Evolutionary conservation across 2,329 filamentous ascomycete genomes (phyloP), one percentile per base, ranked within the genome.

Genomic region (Diaporthe aspalathi): DNA sequence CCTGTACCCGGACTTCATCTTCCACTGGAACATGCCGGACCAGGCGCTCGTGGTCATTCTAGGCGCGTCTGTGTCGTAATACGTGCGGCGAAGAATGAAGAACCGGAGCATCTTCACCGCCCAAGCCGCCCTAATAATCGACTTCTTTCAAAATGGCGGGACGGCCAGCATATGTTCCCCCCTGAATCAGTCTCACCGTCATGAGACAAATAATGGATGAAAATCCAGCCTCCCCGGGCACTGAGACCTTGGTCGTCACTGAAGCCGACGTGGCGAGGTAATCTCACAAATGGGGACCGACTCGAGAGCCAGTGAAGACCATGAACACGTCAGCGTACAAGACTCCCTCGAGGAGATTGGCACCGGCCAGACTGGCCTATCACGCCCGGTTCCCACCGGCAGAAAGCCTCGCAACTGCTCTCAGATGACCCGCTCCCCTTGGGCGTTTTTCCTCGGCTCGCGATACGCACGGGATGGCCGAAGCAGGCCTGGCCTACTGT

Each of bases 381-480:
- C 4, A 17, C 12, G 27, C 5, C 5, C 43, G 47, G 22, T 22
- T 14, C 32, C 20, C 17, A 22, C 57, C 20, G 14, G 24, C n/a
- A 49, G 9, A 22, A 6, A 63, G 24, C 27, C 43, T 49, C 57
- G 14, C 27, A 49, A 12, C 20, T n/a, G 43, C 27, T 8, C 29
- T 47, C 40, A n/a, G 11, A 32, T 22, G 57, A 45, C 57, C 60
- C 60, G 60, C 60, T 38, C 17, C 27, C 29, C 43, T 63, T 17
- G 5, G 38, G 24, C 5, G 35, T 38, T 5, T 16, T 17, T 24
- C 20, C 60, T 49, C 35, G 43, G 60, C 14, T 24, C 53, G 17
- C 16, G 17, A 35, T 24, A 24, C 60, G 60, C 20, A 24, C 60
- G 60, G 43, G 43, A n/a, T 63, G 43, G 12, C 60, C 60, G 60